phyloP scores from a whole-genome alignment of 306 rosid species.

The Sicyos baderoa region DNA sequence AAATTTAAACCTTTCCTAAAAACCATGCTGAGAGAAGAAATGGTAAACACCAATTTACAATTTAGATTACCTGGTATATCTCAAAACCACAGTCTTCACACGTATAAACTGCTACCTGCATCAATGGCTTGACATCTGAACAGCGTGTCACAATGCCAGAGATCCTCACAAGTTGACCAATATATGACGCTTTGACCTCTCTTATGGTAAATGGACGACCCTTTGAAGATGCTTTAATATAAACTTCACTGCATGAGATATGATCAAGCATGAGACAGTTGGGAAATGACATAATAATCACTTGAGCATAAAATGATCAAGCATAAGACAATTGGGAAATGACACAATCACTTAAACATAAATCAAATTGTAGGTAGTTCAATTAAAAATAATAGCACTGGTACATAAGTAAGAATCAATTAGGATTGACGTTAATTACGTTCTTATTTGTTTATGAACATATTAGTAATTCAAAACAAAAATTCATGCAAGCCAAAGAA shows the following conservation, averaged over 20 bases:
- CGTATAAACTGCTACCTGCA: constrained; percentile 96
- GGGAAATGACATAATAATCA: background rate
- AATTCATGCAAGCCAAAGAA: constrained; percentile 8
- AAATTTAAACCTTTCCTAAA: background rate
- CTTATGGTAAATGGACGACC: constrained; percentile 86
- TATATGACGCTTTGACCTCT: constrained; percentile 89
- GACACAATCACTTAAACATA: background rate
- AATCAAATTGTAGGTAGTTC: background rate
- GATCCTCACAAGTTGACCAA: constrained; percentile 90
- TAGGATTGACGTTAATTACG: background rate
- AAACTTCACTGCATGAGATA: constrained; percentile 65
- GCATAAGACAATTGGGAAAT: constrained; percentile 7
- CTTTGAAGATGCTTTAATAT: constrained; percentile 76
- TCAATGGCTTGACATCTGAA: constrained; percentile 94
- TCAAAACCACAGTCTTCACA: constrained; percentile 98
- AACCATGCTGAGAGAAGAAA: constrained; percentile 2
- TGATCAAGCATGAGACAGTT: constrained; percentile 11
- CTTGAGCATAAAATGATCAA: background rate
- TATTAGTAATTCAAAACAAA: background rate
- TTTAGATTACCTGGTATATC: constrained; percentile 78
- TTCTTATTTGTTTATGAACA: background rate
- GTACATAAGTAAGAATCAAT: background rate
- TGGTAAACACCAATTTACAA: background rate
- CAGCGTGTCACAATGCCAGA: constrained; percentile 91
- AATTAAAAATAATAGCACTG: background rate